Evolutionary conservation across 768 basidiomycete species (phyloP), one percentile per base, ranked within the genome.

Genomic region (Gelatoporia subvermispora): DNA sequence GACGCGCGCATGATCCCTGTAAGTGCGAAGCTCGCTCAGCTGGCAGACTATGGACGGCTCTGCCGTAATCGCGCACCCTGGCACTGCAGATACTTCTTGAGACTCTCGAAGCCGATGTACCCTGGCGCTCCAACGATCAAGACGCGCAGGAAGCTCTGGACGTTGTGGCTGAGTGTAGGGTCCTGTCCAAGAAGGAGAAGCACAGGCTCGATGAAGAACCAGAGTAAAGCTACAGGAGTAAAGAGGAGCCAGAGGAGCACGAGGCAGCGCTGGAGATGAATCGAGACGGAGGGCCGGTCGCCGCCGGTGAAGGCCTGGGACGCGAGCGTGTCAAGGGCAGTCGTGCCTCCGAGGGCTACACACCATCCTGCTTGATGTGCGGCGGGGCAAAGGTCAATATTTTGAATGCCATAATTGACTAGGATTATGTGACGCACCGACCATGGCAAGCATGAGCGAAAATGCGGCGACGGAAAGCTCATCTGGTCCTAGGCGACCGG

Each of bases 51-150:
- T 43, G 37, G 8, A 31, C 2, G 2, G 25, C 35, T 11, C 16
- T 31, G 22, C 20, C 35, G 24, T 42, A 31, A 36, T 23, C 22
- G 45, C 71, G 53, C 49, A 83, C 84, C 86, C 71, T 89, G 85
- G 49, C 85, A 87, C 59, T 88, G 87, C 21, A 89, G 62, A 63
- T 87, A 89, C 64, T 85, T 88, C 63, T 88, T 88, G 56, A 88
- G 68, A 48, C 78, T 81, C 62, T 89, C 85, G 49, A 87, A 87
- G 2, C 78, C 84, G 56, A 87, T 79, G 58, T 86, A 87, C 2
- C 78, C 86, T 0, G 88, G 88, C 0, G 81, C 83, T 1, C 79
- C 84, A 35, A 82, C 38, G 39, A 81, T 72, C 41, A 88, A 66
- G 24, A 88, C 62, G 8, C 86, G 79, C 56, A 89, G 67, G 59